Evolutionary conservation across 306 rosid species (phyloP), one percentile per base, ranked within the genome.

Genomic region (Cicer chorassanicum): DNA sequence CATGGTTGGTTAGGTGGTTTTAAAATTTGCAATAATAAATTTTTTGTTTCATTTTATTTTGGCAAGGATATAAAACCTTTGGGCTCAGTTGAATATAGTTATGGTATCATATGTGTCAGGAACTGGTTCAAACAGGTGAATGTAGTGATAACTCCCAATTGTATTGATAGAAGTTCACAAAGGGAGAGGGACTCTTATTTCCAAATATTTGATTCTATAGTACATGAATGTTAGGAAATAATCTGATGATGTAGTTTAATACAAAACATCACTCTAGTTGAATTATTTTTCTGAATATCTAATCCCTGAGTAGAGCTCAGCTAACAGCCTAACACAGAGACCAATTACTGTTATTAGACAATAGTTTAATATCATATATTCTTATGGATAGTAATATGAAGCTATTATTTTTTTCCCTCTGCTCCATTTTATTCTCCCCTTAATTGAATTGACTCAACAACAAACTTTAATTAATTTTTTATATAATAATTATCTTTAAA

Each of bases 351-450:
- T 45, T 45, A 45, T 11, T 9, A 45, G 14, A 45, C 50, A 45
- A 45, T 45, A 10, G 50, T 29, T 29, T 29, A 29, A 29, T 29
- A 29, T 29, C 36, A 29, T 29, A 29, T 29, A 29, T 29, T 29
- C 36, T 3, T 29, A 29, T 29, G 4, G 36, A 3, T 29, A 29
- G 36, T 4, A 4, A 29, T 14, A 46, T 46, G 6, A 45, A 45
- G 12, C 50, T 45, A 3, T 45, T 45, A 45, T 45, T 11, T 45
- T 13, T 45, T n/a, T 45, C 57, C 10, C 57, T 15, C 62, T 80
- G 46, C 48, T 70, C 3, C 56, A 12, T 78, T 69, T 64, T 16
- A 45, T 40, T 46, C 29, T 41, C 19, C 70, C 40, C 76, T 57
- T 62, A 12, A 48, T 50, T 63, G 36, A 61, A 29, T 62, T 11